A percentile compares a stretch with the other conserved stretches of the same genome.
Evolutionary conservation across 441 rosid species (phyloP).

Genomic region (Codiaeum variegatum): DNA sequence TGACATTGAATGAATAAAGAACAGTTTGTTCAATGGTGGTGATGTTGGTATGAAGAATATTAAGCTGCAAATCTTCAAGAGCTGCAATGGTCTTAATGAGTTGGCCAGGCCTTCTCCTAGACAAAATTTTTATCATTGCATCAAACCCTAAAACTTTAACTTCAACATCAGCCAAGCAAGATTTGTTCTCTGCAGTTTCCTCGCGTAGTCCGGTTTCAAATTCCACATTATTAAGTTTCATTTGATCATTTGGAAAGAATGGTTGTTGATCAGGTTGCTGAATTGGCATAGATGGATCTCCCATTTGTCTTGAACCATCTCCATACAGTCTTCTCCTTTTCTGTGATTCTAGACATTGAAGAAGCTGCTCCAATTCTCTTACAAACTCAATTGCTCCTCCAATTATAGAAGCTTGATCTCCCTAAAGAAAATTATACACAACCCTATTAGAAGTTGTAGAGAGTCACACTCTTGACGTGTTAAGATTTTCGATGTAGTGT

Average conservation of each 20-base stretch:
- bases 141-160: constrained; percentile 88
- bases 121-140: constrained; percentile 87
- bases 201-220: constrained; percentile 44
- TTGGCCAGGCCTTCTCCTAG: constrained; percentile 81
- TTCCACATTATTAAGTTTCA: constrained; percentile 29
- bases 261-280: constrained; percentile 28
- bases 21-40: constrained; percentile 94
- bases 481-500: too few species aligned
- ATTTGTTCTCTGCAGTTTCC: constrained; percentile 83
- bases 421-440: too few species aligned
- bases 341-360: constrained; percentile 75
- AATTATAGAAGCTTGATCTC: constrained; percentile 75
- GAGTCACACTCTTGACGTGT: too few species aligned
- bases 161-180: constrained; percentile 79
- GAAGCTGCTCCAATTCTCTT: constrained; percentile 77
- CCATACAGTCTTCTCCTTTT: constrained; percentile 58
- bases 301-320: constrained; percentile 38
- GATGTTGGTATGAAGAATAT: constrained; percentile 80
- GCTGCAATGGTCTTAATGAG: constrained; percentile 65
- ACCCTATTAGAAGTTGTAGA: too few species aligned
- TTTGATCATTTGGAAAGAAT: constrained; percentile 38
- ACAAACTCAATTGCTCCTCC: constrained; percentile 80
- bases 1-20: constrained; percentile 90
- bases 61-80: constrained; percentile 75
- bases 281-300: constrained; percentile 37